Base-by-base conservation (phyloP, 2,329 filamentous ascomycete genomes). In the Ophiocordyceps australis region DNA sequence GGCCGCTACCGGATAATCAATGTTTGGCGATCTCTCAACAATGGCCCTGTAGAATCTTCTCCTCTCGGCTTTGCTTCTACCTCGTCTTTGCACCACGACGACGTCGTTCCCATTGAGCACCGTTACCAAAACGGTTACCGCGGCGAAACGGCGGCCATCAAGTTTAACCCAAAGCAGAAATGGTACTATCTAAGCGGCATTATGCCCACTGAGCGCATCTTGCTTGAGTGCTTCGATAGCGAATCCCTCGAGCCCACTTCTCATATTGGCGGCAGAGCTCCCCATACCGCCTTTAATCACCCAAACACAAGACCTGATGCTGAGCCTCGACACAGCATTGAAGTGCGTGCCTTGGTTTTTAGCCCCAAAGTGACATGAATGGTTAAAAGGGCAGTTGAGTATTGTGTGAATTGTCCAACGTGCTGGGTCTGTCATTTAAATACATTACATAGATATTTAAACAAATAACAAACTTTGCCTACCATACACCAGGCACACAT, bases 131-230 rank as follows among this genome's bases (percentile, higher is more conserved):
- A 67, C 34, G 59, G 60, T 0, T 72, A 79, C 20, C 66, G 55
- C 0, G 81, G 83, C 2, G 70, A 85, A 59, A 86, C 77, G 1
- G 76, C 77, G 2, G 69, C 61, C 1, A 74, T 92, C 25, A 54
- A 54, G 31, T 59, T 70, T 33, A 67, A 71, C 27, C 49, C 61
- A 0, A 46, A 30, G 0, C 79, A 85, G 48, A 55, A 66, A 45
- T 92, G 80, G 78, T 68, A 74, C 40, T 92, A 89, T 41, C 70
- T 77, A 53, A 78, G 71, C 29, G 79, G 79, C 3, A 83, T 89
- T 74, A 69, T 57, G 9, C 65, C 72, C 3, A 61, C 68, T 31
- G 79, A 86, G 52, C 53, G 75, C n/a, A 40, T 86, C 30, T 46
- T 86, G 42, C 57, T 89, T 17, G 76, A 86, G 59, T 89, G 79